Evolutionary conservation across 768 basidiomycete species (phyloP).

Genomic region (Kwoniella sp.): DNA sequence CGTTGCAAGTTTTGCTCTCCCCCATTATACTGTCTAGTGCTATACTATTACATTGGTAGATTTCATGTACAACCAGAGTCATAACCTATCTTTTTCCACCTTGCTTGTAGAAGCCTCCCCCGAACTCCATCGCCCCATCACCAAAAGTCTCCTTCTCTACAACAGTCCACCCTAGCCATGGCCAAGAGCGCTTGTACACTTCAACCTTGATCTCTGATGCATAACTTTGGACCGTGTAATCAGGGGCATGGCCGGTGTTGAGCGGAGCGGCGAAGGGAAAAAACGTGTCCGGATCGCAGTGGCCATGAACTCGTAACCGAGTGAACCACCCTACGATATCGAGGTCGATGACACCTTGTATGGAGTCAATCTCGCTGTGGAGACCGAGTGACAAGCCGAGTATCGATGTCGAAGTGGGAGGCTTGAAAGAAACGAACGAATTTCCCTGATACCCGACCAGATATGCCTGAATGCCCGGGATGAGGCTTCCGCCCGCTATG

Average conservation of each 20-base stretch:
- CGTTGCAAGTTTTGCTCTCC: slow-evolving; percentile 21
- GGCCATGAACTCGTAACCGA: slow-evolving; percentile 18
- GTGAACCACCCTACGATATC: slow-evolving; percentile 42
- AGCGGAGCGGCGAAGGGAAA: slow-evolving; percentile 39
- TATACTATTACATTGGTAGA: slow-evolving; percentile 17
- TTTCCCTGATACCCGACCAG: slow-evolving; percentile 37
- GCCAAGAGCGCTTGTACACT: slow-evolving; percentile 25
- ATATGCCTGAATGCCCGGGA: slow-evolving; percentile 38
- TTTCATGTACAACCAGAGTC: neutral
- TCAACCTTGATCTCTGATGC: slow-evolving; percentile 29
- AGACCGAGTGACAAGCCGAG: slow-evolving; percentile 35
- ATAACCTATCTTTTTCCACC: neutral
- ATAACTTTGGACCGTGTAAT: slow-evolving; percentile 35
- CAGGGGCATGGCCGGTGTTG: slow-evolving; percentile 29
- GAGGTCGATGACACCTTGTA: slow-evolving; percentile 18
- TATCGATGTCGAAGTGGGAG: slow-evolving; percentile 35
- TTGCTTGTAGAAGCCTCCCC: slow-evolving; percentile 23
- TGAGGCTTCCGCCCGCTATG: slow-evolving; percentile 33
- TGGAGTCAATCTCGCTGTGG: slow-evolving; percentile 20
- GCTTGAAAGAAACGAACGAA: slow-evolving; percentile 16
- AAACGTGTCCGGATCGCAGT: slow-evolving; percentile 25
- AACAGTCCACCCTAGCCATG: slow-evolving; percentile 20
- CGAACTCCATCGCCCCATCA: slow-evolving; percentile 39
- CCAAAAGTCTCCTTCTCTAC: slow-evolving; percentile 28
- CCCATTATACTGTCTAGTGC: slow-evolving; percentile 20